Base-by-base conservation (phyloP, 768 basidiomycete species). In the Butyriboletus loyo region DNA sequence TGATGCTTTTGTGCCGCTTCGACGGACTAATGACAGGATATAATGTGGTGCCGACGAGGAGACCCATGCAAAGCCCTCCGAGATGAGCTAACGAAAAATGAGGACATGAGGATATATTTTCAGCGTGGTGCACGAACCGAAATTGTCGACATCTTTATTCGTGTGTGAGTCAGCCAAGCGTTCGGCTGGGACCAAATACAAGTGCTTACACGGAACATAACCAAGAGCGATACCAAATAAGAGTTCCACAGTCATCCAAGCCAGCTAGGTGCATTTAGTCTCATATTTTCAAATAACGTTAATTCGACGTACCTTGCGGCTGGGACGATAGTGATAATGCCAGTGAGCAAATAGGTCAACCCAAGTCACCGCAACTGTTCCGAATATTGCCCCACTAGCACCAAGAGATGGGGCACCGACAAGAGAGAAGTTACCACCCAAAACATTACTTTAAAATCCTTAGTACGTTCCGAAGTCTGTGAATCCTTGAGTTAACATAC, bases 301-400 rank as follows among this genome's bases (percentile, higher is more conserved):
- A 5, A 38, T 7, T 49, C 35, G 25, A 56, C 72, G 52, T 57
- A 88, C 93, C 80, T 82, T 93, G 53, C 84, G 79, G 17, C 80
- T 83, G 10, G 96, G 97, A 52, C 84, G 78, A 64, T 89, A 85
- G 48, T 92, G 85, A 62, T 92, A 87, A 60, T 82, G 80, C 96
- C 96, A 98, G 63, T 98, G 96, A 4, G 93, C 85, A 36, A 92
- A 77, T 14, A 98, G 74, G 65, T 96, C 96, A 8, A 96, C 85
- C 86, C 91, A 91, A 24, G 85, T 84, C 24, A 89, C 89, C 3
- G 86, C 88, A 37, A 92, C 73, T 3, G 88, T 90, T 15, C 91
- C 92, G 52, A 96, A 94, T 50, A 98, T 88, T 1, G 95, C 92
- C 7, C 96, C 96, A 58, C 87, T 90, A 2, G 96, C 97, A 39